Evolutionary conservation across 2,329 filamentous ascomycete species (phyloP).

Genomic region (Ustilaginoidea virens): DNA sequence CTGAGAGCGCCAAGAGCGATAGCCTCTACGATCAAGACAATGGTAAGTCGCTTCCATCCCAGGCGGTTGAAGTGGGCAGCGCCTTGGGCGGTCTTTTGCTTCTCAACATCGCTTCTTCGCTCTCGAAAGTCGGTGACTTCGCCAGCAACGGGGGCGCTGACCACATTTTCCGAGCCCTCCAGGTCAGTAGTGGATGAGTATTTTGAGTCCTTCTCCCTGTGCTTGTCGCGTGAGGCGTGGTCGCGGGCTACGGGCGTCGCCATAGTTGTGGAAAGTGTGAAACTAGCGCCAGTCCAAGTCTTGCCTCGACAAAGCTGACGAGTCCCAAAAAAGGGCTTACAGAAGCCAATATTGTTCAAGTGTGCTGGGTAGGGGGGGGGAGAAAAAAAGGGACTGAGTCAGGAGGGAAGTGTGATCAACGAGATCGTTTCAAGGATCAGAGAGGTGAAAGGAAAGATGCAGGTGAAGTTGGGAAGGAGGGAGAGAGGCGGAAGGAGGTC

Average conservation of each 20-base stretch:
- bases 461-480: too few species aligned
- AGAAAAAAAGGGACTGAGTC: too few species aligned
- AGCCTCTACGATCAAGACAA: slow-evolving; percentile 34
- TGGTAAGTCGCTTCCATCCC: slow-evolving; percentile 34
- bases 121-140: slow-evolving; percentile 23
- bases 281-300: too few species aligned
- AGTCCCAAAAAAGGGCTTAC: not conserved
- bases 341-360: too few species aligned
- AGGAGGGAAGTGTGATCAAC: too few species aligned
- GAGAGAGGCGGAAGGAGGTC: too few species aligned
- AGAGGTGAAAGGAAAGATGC: too few species aligned
- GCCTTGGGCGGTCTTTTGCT: slow-evolving; percentile 29
- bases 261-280: too few species aligned
- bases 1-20: slow-evolving; percentile 34
- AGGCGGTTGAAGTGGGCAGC: slow-evolving; percentile 33
- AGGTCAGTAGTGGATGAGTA: slow-evolving; percentile 4
- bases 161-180: slow-evolving; percentile 11
- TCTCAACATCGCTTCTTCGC: slow-evolving; percentile 24
- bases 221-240: slow-evolving; percentile 3
- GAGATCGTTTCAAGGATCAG: too few species aligned
- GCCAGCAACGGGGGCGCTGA: slow-evolving; percentile 13
- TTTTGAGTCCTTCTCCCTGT: slow-evolving; percentile 3
- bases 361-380: too few species aligned
- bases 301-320: too few species aligned
- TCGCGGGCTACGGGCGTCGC: slow-evolving; percentile 3